phyloP scores from a whole-genome alignment of 75 land plant genomes.

The Pinus albicaulis region DNA sequence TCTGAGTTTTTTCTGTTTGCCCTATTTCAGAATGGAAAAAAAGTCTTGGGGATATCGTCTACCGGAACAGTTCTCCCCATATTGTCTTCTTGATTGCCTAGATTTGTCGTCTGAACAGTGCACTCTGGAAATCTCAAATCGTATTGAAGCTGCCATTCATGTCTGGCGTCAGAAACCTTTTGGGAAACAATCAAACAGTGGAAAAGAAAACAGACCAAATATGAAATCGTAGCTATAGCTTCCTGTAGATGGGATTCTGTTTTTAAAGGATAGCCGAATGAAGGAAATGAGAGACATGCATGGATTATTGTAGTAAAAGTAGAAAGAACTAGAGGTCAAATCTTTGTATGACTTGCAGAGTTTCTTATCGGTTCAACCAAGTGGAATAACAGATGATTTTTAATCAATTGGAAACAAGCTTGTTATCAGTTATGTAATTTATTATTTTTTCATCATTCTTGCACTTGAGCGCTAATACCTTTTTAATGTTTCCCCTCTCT shows the following conservation, averaged over 20 bases:
- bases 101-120: constrained; percentile 72
- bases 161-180: constrained; percentile 31
- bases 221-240: constrained; percentile 15
- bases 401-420: neutral
- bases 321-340: neutral
- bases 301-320: neutral
- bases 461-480: neutral
- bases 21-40: constrained; percentile 59
- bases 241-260: neutral
- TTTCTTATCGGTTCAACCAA: neutral
- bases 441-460: neutral
- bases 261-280: neutral
- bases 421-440: constrained; percentile 5
- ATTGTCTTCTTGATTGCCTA: constrained; percentile 64
- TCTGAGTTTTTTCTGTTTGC: neutral
- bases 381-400: neutral
- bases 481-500: no score
- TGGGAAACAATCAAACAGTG: neutral
- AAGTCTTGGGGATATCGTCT: constrained; percentile 69
- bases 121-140: constrained; percentile 79
- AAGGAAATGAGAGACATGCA: neutral
- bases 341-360: neutral
- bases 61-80: constrained; percentile 73
- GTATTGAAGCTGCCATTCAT: constrained; percentile 74
- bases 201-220: constrained; percentile 7